Evolutionary conservation across 192 early-diverging fungal genomes (phyloP).

Genomic region (Linnemannia hyalina): DNA sequence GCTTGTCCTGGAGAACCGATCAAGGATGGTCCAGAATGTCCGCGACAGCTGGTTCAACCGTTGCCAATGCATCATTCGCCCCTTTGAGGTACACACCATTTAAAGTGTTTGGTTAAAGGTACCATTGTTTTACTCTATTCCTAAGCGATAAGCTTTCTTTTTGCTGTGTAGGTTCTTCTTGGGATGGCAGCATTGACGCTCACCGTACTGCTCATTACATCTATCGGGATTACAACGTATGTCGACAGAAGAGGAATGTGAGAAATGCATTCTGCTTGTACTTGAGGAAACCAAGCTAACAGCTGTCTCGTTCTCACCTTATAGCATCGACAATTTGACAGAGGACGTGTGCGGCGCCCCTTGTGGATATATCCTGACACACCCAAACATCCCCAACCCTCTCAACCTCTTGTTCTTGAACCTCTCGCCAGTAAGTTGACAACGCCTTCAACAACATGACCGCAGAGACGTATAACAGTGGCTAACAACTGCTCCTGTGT

Average conservation of each 20-base stretch:
- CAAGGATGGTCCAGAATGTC: conserved; percentile 27
- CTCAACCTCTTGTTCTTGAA: conserved; percentile 65
- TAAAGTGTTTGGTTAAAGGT: neutral
- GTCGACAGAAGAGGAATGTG: neutral
- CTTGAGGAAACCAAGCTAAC: neutral
- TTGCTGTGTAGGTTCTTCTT: conserved; percentile 17
- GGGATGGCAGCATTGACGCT: conserved; percentile 34
- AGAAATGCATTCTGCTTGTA: neutral
- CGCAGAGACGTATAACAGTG: neutral
- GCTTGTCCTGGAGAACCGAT: conserved; percentile 37
- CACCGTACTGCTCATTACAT: conserved; percentile 27
- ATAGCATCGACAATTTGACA: conserved; percentile 64
- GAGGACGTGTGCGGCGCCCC: conserved; percentile 65
- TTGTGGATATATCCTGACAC: conserved; percentile 69
- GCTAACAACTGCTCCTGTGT: neutral
- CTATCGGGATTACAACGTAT: conserved; percentile 45
- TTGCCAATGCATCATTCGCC: conserved; percentile 39
- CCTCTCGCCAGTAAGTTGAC: conserved; percentile 57
- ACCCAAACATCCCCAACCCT: conserved; percentile 66
- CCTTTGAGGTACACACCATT: conserved; percentile 22
- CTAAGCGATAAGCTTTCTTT: neutral
- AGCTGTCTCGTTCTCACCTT: neutral
- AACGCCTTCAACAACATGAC: neutral
- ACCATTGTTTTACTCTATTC: neutral
- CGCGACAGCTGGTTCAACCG: conserved; percentile 41